These are phyloP conservation scores for Mucor ambiguus DNA, from an alignment of 371 early-diverging fungal genomes.

Conservation along the genomic window DNA sequence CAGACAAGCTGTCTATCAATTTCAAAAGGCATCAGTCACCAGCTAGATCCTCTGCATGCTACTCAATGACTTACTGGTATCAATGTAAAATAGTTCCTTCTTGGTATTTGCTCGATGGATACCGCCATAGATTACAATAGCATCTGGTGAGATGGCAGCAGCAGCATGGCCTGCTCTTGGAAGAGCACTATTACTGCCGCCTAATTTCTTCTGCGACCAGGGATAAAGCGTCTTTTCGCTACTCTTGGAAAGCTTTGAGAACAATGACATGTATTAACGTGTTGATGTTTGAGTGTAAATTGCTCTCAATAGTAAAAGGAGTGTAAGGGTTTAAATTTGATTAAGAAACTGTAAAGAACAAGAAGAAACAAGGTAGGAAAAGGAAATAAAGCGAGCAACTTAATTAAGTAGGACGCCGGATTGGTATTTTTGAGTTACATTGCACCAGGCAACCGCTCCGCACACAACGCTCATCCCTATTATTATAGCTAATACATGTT, in stretches of 20 bases:
- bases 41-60: not conserved
- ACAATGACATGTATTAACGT: slow-evolving; percentile 43
- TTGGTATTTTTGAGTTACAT: not conserved
- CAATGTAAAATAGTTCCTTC: slow-evolving; percentile 62
- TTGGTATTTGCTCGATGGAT: slow-evolving; percentile 45
- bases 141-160: slow-evolving; percentile 49
- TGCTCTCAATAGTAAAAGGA: not conserved
- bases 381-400: not conserved
- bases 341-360: not conserved
- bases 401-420: not conserved
- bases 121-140: slow-evolving; percentile 65
- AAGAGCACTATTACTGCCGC: slow-evolving; percentile 42
- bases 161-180: slow-evolving; percentile 67
- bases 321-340: not conserved
- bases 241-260: slow-evolving; percentile 52
- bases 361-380: not conserved
- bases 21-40: not conserved
- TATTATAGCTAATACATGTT: no score
- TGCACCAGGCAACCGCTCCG: not conserved
- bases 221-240: slow-evolving; percentile 51
- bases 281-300: not conserved
- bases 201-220: slow-evolving; percentile 52
- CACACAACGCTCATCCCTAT: no score
- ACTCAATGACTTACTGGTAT: slow-evolving; percentile 51
- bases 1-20: slow-evolving; percentile 34